A percentile compares a stretch with the other conserved stretches of the same genome.
These are phyloP conservation scores for Geotrichum klebahnii DNA, from an alignment of 1,139 yeast species.

Conservation along the genomic window DNA sequence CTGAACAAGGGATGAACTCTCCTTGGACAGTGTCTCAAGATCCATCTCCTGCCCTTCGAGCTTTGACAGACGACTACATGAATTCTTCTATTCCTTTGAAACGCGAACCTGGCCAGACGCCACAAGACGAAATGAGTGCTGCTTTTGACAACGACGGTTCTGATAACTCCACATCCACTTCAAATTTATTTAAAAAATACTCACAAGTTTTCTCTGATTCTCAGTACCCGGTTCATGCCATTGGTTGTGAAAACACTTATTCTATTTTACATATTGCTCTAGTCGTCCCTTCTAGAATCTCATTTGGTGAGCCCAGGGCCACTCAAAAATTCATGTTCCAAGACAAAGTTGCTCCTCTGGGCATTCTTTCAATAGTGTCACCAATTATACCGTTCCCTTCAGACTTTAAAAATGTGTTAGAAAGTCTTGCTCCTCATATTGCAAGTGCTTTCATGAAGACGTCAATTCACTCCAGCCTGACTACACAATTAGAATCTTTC, in stretches of 20 bases:
- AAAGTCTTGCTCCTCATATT: constrained; percentile 36
- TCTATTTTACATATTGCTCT: constrained; percentile 37
- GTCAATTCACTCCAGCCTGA: constrained; percentile 33
- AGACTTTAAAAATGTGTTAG: constrained; percentile 30
- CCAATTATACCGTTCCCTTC: constrained; percentile 37
- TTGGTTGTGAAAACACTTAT: constrained; percentile 35
- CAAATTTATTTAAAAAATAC: background rate
- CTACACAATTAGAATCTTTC: constrained; percentile 24
- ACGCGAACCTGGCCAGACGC: background rate
- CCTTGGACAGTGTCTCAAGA: constrained; percentile 39
- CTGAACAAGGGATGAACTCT: constrained; percentile 35
- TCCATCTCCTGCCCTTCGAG: constrained; percentile 37
- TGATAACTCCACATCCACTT: constrained; percentile 18
- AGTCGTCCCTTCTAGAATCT: constrained; percentile 26
- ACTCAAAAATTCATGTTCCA: background rate
- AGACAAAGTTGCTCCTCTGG: constrained; percentile 33
- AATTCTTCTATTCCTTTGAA: constrained; percentile 26
- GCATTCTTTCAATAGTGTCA: constrained; percentile 36
- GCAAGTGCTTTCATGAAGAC: constrained; percentile 37
- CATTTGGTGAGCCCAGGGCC: background rate
- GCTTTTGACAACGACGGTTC: constrained; percentile 31
- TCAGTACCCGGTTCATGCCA: constrained; percentile 27
- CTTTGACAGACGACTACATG: constrained; percentile 26
- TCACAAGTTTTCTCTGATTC: background rate
- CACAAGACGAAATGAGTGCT: constrained; percentile 26